Percentiles rank a stretch among this genome's conserved stretches.
Evolutionary conservation across 1,284 basidiomycete genomes (phyloP).

Genomic region (Coniophora puteana): DNA sequence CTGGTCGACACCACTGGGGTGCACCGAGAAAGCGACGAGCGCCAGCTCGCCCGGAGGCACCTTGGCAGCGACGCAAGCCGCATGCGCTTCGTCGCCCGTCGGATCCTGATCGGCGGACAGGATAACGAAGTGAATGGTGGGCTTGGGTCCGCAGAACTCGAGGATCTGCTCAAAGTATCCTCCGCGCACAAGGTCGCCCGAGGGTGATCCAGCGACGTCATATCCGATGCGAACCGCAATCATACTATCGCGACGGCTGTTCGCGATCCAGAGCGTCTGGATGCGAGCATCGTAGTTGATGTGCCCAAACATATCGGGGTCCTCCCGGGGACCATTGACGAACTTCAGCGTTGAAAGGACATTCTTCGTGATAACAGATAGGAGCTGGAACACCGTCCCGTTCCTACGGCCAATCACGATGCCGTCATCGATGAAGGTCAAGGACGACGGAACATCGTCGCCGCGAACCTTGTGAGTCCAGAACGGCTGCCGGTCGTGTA

Average conservation of each 20-base stretch:
- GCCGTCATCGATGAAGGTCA: slow-evolving; percentile 76
- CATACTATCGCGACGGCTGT: slow-evolving; percentile 77
- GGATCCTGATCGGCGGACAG: slow-evolving; percentile 77
- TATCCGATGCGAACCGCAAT: slow-evolving; percentile 72
- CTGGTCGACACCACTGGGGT: slow-evolving; percentile 79
- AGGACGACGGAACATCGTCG: slow-evolving; percentile 72
- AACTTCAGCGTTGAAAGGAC: slow-evolving; percentile 79
- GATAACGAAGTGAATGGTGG: slow-evolving; percentile 83
- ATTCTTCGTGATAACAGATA: slow-evolving; percentile 63
- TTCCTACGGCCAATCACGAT: slow-evolving; percentile 77
- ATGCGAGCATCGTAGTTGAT: slow-evolving; percentile 77
- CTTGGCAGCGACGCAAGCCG: slow-evolving; percentile 77
- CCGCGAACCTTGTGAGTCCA: slow-evolving; percentile 70
- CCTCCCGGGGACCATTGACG: slow-evolving; percentile 60
- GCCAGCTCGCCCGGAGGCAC: slow-evolving; percentile 70
- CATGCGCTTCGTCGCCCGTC: slow-evolving; percentile 72
- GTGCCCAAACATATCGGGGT: slow-evolving; percentile 81
- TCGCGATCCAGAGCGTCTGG: slow-evolving; percentile 80
- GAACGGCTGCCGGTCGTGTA: slow-evolving; percentile 68
- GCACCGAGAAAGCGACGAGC: slow-evolving; percentile 78
- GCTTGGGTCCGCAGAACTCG: slow-evolving; percentile 78
- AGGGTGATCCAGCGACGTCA: slow-evolving; percentile 50
- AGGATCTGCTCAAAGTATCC: slow-evolving; percentile 73
- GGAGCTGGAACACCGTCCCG: slow-evolving; percentile 74
- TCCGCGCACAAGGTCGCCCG: slow-evolving; percentile 54